phyloP scores from a whole-genome alignment of 2,329 filamentous ascomycete genomes.

The Colletotrichum scovillei region DNA sequence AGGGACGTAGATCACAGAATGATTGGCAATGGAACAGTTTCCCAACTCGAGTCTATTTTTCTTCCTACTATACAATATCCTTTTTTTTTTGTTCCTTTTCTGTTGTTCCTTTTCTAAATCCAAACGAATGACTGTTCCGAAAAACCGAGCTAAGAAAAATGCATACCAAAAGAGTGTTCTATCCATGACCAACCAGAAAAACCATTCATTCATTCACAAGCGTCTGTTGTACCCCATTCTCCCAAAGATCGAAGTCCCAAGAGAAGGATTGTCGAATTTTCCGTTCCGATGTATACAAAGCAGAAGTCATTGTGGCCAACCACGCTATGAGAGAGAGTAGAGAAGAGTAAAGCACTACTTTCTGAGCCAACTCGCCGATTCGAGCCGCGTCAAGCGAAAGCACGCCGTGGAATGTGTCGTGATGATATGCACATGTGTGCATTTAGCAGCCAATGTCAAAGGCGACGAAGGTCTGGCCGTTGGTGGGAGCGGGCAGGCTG shows the following conservation, averaged over 20 bases:
- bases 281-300: neutral
- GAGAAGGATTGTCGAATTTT: neutral
- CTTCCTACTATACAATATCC: neutral
- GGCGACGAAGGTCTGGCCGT: slow-evolving; percentile 27
- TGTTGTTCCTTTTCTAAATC: neutral
- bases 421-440: neutral
- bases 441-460: slow-evolving; percentile 26
- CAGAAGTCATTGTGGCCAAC: neutral
- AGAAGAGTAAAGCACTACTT: too few species aligned
- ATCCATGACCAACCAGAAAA: slow-evolving; percentile 9
- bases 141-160: neutral
- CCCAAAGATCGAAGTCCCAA: neutral
- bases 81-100: slow-evolving; percentile 7
- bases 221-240: neutral
- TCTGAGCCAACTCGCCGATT: neutral
- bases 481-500: slow-evolving; percentile 25
- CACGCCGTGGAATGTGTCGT: neutral
- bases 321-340: neutral
- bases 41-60: neutral
- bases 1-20: neutral
- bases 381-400: neutral
- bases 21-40: neutral
- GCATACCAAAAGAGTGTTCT: neutral
- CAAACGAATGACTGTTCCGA: neutral
- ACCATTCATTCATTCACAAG: slow-evolving; percentile 12